Evolutionary conservation across 176 grass and related monocot genomes (phyloP), one percentile per base, ranked within the genome.

Genomic region (Musa beccarii): DNA sequence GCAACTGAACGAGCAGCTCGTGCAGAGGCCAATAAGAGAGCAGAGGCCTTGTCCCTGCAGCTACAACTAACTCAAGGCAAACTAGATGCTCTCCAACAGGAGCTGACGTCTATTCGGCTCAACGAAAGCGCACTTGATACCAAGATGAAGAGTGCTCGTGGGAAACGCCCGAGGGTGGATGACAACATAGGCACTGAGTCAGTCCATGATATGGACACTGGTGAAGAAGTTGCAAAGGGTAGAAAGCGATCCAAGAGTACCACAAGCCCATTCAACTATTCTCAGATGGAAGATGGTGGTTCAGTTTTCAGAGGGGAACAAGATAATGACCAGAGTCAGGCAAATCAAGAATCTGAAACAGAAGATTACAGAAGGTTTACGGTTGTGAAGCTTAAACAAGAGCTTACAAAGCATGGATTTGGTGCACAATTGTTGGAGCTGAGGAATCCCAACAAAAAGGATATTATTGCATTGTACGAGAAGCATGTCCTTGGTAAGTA

Each of bases 401-500:
- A 92, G 76, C 84, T 94, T 43, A 99, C 96, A 9, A 99, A 89
- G 88, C 71, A 94, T 1, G 96, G 96, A 34, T 95, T 92, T 55
- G 90, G 95, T 29, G 91, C 88, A 21, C 96, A 99, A 59, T 59
- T 99, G 64, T 67, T 99, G 70, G 88, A 91, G 81, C 43, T 94
- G 63, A 99, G 82, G 80, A 99, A 87, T 75, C 96, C 96, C 15
- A 94, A 89, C 73, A 99, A 99, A 84, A 99, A 94, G 74, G 95
- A 99, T 23, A 89, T 99, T 19, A 57, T 92, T 11, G 81, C 86
- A 63, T 81, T 99, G 63, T 99, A 99, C 75, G 96, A 99, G 65
- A 94, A 89, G 85, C 91, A 86, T 81, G 86, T 95, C 4, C 15
- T 89, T 50, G 75, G 78, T 54, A 87, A 82, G 61, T 86, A 13